phyloP scores from a whole-genome alignment of 2,329 filamentous ascomycete species.

The Xylaria polymorpha region DNA sequence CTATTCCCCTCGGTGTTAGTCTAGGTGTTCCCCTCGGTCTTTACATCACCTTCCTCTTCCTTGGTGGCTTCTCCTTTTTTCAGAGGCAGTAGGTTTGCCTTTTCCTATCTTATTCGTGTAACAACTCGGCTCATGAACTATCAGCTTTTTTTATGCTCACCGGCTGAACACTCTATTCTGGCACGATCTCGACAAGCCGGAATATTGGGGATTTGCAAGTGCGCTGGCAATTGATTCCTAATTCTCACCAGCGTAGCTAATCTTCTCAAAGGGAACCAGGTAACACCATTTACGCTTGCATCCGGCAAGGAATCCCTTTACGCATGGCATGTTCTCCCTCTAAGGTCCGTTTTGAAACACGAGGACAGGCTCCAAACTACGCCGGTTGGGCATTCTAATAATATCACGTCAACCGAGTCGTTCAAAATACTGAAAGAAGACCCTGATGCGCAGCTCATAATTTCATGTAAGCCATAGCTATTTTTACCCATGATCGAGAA shows the following conservation, averaged over 20 bases:
- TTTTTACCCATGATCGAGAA: neutral
- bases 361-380: constrained; percentile 70
- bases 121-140: constrained; percentile 5
- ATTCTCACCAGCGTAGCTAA: constrained; percentile 33
- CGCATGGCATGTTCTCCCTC: constrained; percentile 89
- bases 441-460: constrained; percentile 70
- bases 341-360: constrained; percentile 79
- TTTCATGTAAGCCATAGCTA: constrained; percentile 65
- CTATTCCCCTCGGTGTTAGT: constrained; percentile 59
- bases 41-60: constrained; percentile 74
- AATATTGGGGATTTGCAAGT: constrained; percentile 90
- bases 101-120: neutral
- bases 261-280: constrained; percentile 75
- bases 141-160: constrained; percentile 84
- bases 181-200: constrained; percentile 79
- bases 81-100: constrained; percentile 77
- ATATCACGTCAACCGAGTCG: constrained; percentile 67
- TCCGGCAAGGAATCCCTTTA: constrained; percentile 86
- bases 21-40: constrained; percentile 69
- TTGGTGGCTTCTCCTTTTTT: constrained; percentile 74
- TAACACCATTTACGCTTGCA: constrained; percentile 82
- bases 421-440: constrained; percentile 73
- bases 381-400: constrained; percentile 59
- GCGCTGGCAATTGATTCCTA: constrained; percentile 47
- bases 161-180: constrained; percentile 78